These are phyloP conservation scores for Hymenoscyphus fructigenus DNA, from an alignment of 2,329 filamentous ascomycete genomes.

Conservation along the genomic window DNA sequence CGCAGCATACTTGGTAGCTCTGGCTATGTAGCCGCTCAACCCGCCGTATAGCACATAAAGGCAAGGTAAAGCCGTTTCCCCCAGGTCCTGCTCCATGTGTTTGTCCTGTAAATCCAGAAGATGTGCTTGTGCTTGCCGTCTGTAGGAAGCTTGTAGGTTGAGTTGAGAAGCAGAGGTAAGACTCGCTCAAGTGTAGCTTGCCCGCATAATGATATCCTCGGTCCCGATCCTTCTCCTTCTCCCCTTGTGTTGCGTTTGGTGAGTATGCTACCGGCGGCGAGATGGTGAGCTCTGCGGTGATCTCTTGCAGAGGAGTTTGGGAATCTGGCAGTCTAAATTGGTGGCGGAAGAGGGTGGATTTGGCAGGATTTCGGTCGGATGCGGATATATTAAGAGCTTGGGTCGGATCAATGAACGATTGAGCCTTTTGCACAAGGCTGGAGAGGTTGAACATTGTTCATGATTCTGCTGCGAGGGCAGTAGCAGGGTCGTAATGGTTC, in stretches of 20 bases:
- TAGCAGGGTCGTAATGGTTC: neutral
- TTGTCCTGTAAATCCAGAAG: slow-evolving; percentile 84
- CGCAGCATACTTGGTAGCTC: slow-evolving; percentile 64
- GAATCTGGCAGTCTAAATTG: slow-evolving; percentile 94
- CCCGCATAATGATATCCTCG: slow-evolving; percentile 87
- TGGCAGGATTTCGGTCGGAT: slow-evolving; percentile 80
- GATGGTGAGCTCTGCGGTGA: slow-evolving; percentile 92
- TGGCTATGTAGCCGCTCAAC: slow-evolving; percentile 93
- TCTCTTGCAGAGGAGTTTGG: slow-evolving; percentile 92
- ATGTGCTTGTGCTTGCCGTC: slow-evolving; percentile 74
- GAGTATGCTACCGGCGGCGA: slow-evolving; percentile 52
- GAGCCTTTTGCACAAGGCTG: slow-evolving; percentile 91
- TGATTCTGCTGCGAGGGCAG: slow-evolving; percentile 20
- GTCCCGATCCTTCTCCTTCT: slow-evolving; percentile 63
- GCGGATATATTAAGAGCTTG: slow-evolving; percentile 71
- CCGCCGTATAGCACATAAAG: slow-evolving; percentile 83
- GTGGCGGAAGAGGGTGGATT: slow-evolving; percentile 87
- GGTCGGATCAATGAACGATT: slow-evolving; percentile 89
- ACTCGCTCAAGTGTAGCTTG: slow-evolving; percentile 89
- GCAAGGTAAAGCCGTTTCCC: slow-evolving; percentile 93
- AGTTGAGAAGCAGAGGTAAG: slow-evolving; percentile 95
- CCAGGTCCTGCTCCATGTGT: slow-evolving; percentile 90
- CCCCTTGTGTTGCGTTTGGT: slow-evolving; percentile 65
- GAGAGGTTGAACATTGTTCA: slow-evolving; percentile 62
- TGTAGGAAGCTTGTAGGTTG: slow-evolving; percentile 84